phyloP scores from a whole-genome alignment of 306 rosid species.

The Trichosanthes truncata region DNA sequence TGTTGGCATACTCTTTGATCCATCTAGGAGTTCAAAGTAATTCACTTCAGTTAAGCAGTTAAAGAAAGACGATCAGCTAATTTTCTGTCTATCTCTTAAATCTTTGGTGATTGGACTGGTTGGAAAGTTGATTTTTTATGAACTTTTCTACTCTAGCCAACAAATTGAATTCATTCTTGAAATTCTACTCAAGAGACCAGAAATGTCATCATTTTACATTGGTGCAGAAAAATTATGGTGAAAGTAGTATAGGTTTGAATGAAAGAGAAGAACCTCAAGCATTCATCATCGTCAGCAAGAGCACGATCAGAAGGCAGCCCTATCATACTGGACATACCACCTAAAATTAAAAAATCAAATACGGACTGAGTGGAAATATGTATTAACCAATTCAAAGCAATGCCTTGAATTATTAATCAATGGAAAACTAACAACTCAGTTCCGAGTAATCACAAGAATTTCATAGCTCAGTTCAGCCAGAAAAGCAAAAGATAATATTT shows the following conservation, averaged over 20 bases:
- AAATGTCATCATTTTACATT: background rate
- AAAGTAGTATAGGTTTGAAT: background rate
- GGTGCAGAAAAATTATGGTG: background rate
- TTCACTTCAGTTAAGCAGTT: constrained; percentile 16
- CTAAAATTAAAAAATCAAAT: constrained; percentile 30
- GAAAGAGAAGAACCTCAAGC: constrained; percentile 53
- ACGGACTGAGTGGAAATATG: background rate
- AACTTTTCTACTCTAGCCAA: background rate
- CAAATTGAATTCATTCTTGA: background rate
- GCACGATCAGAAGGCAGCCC: constrained; percentile 98
- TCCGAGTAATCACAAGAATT: background rate
- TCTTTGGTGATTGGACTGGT: background rate
- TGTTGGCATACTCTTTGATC: constrained; percentile 64
- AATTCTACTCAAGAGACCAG: background rate
- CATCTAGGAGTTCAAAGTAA: constrained; percentile 44
- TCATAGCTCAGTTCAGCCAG: background rate
- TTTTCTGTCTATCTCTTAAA: background rate
- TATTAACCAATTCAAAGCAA: background rate
- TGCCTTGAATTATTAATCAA: background rate
- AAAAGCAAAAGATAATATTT: background rate
- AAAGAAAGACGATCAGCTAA: background rate
- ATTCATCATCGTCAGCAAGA: constrained; percentile 72
- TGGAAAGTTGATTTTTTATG: background rate
- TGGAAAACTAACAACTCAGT: background rate
- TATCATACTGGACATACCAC: constrained; percentile 72